These are phyloP conservation scores for Sarocladium oryzae DNA, from an alignment of 2,329 filamentous ascomycete genomes.

Conservation along the genomic window DNA sequence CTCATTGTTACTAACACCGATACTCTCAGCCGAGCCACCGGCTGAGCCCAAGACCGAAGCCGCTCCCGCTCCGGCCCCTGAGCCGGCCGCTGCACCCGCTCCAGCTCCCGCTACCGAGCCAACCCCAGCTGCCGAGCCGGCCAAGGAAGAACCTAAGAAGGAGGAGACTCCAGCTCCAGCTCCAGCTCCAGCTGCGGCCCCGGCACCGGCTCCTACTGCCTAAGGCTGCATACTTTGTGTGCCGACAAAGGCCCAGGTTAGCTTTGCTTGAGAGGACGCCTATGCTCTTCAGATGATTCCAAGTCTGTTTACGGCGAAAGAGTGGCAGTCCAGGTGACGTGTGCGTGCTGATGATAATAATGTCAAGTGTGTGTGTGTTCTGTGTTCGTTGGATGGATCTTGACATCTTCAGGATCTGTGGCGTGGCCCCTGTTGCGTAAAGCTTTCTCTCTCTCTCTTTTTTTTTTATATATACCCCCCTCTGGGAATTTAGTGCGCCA, in stretches of 20 bases:
- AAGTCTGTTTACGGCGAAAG: too few relatives aligned
- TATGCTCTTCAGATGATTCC: neutral
- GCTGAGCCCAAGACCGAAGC: conserved; percentile 15
- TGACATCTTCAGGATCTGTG: too few relatives aligned
- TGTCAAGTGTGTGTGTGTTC: too few relatives aligned
- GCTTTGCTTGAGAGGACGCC: too few relatives aligned
- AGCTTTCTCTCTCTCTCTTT: too few relatives aligned
- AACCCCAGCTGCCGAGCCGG: conserved; percentile 16
- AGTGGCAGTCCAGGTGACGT: too few relatives aligned
- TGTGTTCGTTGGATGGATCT: too few relatives aligned
- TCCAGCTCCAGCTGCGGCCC: conserved; percentile 14
- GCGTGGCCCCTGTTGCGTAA: conserved; percentile 6
- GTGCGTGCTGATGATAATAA: too few relatives aligned
- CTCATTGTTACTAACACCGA: neutral
- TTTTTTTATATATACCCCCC: conserved; percentile 2
- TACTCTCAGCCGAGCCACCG: neutral
- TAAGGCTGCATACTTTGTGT: neutral
- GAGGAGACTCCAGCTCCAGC: conserved; percentile 10
- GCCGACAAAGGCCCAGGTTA: too few relatives aligned
- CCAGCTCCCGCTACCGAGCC: conserved; percentile 16
- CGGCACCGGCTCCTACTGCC: conserved; percentile 18
- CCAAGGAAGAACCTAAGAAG: conserved; percentile 19
- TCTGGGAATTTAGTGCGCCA: conserved; percentile 6
- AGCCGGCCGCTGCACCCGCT: conserved; percentile 16
- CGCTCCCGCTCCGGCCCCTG: conserved; percentile 20